Percentiles rank a stretch among this genome's conserved stretches.
Evolutionary conservation across 768 basidiomycete genomes (phyloP).

Genomic region (Ephemerocybe angulata): DNA sequence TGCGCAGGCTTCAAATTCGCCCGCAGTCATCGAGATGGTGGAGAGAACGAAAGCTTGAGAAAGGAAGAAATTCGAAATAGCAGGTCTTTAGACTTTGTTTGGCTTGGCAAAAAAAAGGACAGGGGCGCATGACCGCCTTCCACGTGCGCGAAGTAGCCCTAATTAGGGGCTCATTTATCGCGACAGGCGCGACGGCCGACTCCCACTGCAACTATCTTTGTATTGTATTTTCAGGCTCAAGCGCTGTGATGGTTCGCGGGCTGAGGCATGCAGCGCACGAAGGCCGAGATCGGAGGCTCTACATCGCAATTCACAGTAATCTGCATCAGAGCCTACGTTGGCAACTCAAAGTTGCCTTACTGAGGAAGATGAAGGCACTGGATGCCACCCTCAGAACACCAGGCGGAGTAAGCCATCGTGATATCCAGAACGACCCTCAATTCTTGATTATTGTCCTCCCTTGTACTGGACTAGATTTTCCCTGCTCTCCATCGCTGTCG

Average conservation of each 20-base stretch:
- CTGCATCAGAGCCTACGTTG: neutral
- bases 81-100: neutral
- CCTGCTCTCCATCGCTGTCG: no score
- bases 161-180: neutral
- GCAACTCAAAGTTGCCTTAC: neutral
- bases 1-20: neutral
- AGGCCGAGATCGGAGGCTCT: neutral
- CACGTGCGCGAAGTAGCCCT: neutral
- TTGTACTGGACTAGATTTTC: no score
- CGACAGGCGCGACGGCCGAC: no score
- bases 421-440: no score
- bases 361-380: neutral
- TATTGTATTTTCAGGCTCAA: no score
- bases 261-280: no score
- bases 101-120: neutral
- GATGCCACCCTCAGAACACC: conserved; percentile 2
- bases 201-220: no score
- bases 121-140: neutral
- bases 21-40: neutral
- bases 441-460: no score
- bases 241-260: no score
- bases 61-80: conserved; percentile 1
- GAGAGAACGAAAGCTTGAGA: neutral
- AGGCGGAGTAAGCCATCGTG: no score
- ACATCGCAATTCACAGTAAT: neutral